phyloP scores from a whole-genome alignment of 306 rosid species.

The Phaseolus lunatus region DNA sequence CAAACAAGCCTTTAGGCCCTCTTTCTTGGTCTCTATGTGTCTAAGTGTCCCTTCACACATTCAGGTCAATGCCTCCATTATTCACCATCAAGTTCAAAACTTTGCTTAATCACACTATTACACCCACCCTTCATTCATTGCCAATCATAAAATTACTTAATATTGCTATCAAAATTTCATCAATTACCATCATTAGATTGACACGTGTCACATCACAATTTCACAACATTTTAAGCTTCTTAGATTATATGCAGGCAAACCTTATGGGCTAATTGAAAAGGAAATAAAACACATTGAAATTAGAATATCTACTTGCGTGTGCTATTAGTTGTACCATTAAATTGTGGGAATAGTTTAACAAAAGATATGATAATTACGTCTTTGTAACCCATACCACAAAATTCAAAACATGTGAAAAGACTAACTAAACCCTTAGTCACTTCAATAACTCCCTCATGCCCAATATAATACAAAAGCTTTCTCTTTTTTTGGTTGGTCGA shows the following conservation, averaged over 20 bases:
- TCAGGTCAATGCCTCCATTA: constrained; percentile 82
- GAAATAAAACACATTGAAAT: not conserved
- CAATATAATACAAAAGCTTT: no score
- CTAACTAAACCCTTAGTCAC: not conserved
- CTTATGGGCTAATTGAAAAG: no score
- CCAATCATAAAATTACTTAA: constrained; percentile 43
- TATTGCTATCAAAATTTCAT: not conserved
- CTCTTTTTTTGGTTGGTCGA: no score
- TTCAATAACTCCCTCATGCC: not conserved
- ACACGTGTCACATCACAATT: constrained; percentile 3
- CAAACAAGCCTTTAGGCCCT: constrained; percentile 70
- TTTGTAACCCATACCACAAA: not conserved
- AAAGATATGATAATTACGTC: not conserved
- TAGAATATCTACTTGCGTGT: constrained; percentile 14
- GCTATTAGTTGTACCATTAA: not conserved
- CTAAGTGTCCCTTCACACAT: constrained; percentile 45
- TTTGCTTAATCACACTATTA: constrained; percentile 55
- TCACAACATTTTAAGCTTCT: not conserved
- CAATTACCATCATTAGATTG: not conserved
- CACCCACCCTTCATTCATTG: constrained; percentile 58
- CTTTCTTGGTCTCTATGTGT: constrained; percentile 40
- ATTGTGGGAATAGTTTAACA: not conserved
- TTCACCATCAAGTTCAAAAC: constrained; percentile 46
- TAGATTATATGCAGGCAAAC: not conserved
- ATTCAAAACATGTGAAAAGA: constrained; percentile 5